Base-by-base conservation (phyloP, 1,139 yeast genomes). In the Hyphopichia buzzinii region DNA sequence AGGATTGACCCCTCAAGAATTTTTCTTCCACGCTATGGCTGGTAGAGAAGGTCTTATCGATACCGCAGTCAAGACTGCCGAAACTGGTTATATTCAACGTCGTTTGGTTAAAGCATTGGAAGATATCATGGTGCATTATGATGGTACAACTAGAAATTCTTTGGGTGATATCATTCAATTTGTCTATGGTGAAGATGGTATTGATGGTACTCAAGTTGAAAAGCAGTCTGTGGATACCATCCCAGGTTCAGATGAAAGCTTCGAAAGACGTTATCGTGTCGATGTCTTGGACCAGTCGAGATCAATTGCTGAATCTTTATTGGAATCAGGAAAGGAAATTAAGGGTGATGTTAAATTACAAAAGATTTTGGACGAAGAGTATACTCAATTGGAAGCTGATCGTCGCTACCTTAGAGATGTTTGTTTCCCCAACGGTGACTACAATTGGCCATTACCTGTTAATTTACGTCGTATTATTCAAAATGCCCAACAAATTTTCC, bases 1-100 rank as follows among this genome's bases (percentile, higher is more conserved):
- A 74, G 99, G 99, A 29, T 75, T 94, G 55, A 92, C 98, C 12
- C 99, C 99, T 27, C 98, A 92, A 65, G 98, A 94, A 63, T 94
- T 94, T 64, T 94, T 94, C 60, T 92, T 92, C 84, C 99, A 94
- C 72, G 92, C 98, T 75, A 94, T 94, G 99, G 99, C 99, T 40
- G 99, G 99, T 64, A 84, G 99, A 74, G 99, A 94, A 76, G 99
- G 99, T 68, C 79, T 94, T 59, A 94, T 94, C 69, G 99, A 94
- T 75, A 94, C 99, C 40, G 98, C 99, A 38, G 98, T 94, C 48
- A 94, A 94, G 68, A 94, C 99, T 8, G 88, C 97, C 17, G 84
- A 97, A 70, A 90, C 98, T 38, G 99, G 99, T 59, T 94, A 94
- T 68, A 77, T 94, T 62, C 99, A 94, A 70, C 84, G 99, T 72